Evolutionary conservation across 208 protist genomes (phyloP).

Genomic region (Wallacemonas sp.): DNA sequence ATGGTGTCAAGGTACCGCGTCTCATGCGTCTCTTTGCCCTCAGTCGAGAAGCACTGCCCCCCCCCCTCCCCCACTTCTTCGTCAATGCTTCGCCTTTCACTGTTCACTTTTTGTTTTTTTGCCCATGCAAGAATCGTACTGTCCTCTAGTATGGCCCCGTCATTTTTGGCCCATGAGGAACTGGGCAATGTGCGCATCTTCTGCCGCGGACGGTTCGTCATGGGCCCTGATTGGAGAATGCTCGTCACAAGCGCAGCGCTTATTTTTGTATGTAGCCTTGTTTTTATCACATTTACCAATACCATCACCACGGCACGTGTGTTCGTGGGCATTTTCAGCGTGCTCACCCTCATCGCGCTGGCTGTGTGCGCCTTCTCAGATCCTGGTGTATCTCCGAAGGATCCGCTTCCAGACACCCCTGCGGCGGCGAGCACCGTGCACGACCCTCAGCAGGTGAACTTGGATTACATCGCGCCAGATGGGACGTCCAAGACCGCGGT

Average conservation of each 20-base stretch:
- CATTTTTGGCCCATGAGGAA: conserved; percentile 10
- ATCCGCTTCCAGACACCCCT: conserved; percentile 27
- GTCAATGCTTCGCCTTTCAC: conserved; percentile 4
- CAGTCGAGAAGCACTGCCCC: too few species aligned
- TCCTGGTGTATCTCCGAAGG: conserved; percentile 58
- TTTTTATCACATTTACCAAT: conserved; percentile 58
- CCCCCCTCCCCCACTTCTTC: conserved; percentile 2
- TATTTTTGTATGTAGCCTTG: conserved; percentile 33
- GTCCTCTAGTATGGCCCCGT: neutral
- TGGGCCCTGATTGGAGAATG: conserved; percentile 64
- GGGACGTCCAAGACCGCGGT: conserved; percentile 19
- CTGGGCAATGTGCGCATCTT: conserved; percentile 50
- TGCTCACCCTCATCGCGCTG: conserved; percentile 31
- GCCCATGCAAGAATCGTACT: neutral
- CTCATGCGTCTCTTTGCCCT: conserved; percentile 5
- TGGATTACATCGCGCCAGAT: conserved; percentile 30
- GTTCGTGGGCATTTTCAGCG: conserved; percentile 32
- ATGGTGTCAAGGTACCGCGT: too few species aligned
- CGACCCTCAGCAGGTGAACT: conserved; percentile 32
- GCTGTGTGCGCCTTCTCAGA: conserved; percentile 45
- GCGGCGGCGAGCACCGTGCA: conserved; percentile 16
- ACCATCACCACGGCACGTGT: conserved; percentile 35
- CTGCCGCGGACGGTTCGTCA: conserved; percentile 39
- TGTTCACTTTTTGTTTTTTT: neutral
- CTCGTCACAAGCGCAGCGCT: conserved; percentile 38